A percentile compares a stretch with the other conserved stretches of the same genome.
These are phyloP conservation scores for Ophiostoma quercus DNA, from an alignment of 2,329 filamentous ascomycete species.

Conservation along the genomic window DNA sequence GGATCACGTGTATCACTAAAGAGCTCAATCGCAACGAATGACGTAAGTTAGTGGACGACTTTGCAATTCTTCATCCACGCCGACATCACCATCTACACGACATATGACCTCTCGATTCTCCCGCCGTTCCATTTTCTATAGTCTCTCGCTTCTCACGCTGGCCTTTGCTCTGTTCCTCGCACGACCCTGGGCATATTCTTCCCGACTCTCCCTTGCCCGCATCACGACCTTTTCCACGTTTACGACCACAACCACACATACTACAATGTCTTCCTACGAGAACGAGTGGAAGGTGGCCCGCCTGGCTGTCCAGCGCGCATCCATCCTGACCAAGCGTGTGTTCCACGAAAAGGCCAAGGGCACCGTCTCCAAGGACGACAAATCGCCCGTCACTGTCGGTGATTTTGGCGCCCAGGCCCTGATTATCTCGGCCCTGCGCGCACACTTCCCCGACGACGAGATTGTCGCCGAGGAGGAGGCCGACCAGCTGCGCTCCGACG, in stretches of 20 bases:
- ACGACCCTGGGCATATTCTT: slow-evolving; percentile 1
- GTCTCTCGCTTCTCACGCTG: slow-evolving; percentile 8
- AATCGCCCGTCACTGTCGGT: slow-evolving; percentile 93
- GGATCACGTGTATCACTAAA: neutral
- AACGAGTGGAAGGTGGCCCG: slow-evolving; percentile 79
- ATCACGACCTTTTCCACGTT: neutral
- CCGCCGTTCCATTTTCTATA: neutral
- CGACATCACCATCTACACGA: neutral
- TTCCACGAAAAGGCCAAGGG: slow-evolving; percentile 84
- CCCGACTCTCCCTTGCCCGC: neutral
- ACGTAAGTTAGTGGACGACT: neutral
- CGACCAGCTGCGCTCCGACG: slow-evolving; percentile 67
- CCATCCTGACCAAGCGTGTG: slow-evolving; percentile 50
- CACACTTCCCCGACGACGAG: slow-evolving; percentile 84
- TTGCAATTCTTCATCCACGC: neutral
- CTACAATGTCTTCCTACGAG: slow-evolving; percentile 50
- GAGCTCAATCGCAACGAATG: neutral
- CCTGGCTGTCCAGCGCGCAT: slow-evolving; percentile 77
- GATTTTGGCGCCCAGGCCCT: slow-evolving; percentile 97
- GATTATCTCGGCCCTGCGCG: slow-evolving; percentile 83
- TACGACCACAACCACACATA: neutral
- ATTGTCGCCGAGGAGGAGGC: slow-evolving; percentile 96
- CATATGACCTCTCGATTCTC: neutral
- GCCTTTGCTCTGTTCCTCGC: slow-evolving; percentile 2
- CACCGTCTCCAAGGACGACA: slow-evolving; percentile 89